Evolutionary conservation across 2,329 filamentous ascomycete genomes (phyloP), one percentile per base, ranked within the genome.

Genomic region (Fusarium praegraminearum): DNA sequence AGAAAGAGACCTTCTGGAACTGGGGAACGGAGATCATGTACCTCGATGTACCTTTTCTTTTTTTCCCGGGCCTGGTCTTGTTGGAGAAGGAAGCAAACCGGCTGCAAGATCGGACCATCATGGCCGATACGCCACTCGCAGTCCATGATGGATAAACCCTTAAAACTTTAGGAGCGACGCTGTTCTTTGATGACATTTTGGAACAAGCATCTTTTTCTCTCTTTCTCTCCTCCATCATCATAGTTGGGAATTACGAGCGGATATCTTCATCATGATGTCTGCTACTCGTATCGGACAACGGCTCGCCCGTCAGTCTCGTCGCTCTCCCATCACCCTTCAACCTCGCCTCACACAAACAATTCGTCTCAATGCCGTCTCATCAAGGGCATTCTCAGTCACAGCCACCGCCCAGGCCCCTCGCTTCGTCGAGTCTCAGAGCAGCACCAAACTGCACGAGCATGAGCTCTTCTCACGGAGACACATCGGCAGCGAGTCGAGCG

Each of bases 401-500:
- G 24, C 60, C 41, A 60, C 67, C 47, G 12, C 57, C 36, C 58
- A 55, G 22, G 63, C 65, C 12, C 65, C 62, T 49, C 71, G 71
- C 51, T 74, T 74, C 26, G 61, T 53, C 38, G 71, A 72, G 50
- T 63, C 62, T 5, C 63, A 71, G 61, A 68, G 51, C 49, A 75
- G 62, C 54, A 52, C 22, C 5, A 52, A 72, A 47, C 50, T 73
- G 49, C 50, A 59, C 7, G 64, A 76, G 38, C 74, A 76, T 65
- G 74, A 76, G 62, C 65, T 69, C 59, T 97, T 97, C 77, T 86
- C 92, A 53, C 88, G 92, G 64, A 89, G 94, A 51, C 94, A 98
- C 80, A 97, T 97, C 80, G 94, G 94, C 4, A 93, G 93, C 8
- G 89, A 91, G 59, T 84, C 89, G 32, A 81, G 83, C 41, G 89